A percentile compares a stretch with the other conserved stretches of the same genome.
These are phyloP conservation scores for Syzygium malaccense DNA, from an alignment of 441 rosid species.

Conservation along the genomic window DNA sequence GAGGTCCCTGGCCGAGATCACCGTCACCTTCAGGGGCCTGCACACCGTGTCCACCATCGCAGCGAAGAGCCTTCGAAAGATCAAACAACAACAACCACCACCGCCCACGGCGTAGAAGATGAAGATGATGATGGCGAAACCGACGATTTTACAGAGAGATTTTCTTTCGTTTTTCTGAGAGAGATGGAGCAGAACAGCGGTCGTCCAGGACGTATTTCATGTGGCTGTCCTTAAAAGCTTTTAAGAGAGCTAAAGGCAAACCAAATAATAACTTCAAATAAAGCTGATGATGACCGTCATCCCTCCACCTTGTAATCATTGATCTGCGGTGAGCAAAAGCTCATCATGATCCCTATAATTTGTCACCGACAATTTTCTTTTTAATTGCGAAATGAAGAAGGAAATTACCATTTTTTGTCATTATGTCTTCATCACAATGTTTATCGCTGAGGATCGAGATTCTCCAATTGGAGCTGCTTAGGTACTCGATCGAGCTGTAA, in stretches of 20 bases:
- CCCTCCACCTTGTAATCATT: not conserved
- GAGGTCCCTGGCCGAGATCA: not conserved
- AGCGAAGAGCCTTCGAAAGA: too few relatives aligned
- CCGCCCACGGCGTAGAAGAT: not conserved
- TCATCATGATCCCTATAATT: not conserved
- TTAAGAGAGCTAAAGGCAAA: not conserved
- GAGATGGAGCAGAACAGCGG: rapidly evolving
- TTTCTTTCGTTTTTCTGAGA: not conserved
- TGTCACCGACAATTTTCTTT: not conserved
- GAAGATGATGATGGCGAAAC: not conserved
- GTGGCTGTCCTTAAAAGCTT: not conserved
- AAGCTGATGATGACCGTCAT: conserved; percentile 1
- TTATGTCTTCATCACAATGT: not conserved
- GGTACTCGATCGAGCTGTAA: not conserved
- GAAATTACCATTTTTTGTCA: not conserved
- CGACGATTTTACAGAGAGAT: not conserved
- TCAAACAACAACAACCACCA: too few relatives aligned
- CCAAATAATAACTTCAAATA: not conserved
- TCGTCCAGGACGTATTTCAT: rapidly evolving
- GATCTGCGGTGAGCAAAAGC: not conserved
- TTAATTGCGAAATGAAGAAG: not conserved
- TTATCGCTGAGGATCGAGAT: not conserved
- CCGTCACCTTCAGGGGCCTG: not conserved
- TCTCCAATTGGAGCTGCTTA: not conserved
- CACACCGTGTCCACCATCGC: not conserved